These are phyloP conservation scores for Quaeritorhiza haematococci DNA, from an alignment of 371 early-diverging fungal genomes.

Conservation along the genomic window DNA sequence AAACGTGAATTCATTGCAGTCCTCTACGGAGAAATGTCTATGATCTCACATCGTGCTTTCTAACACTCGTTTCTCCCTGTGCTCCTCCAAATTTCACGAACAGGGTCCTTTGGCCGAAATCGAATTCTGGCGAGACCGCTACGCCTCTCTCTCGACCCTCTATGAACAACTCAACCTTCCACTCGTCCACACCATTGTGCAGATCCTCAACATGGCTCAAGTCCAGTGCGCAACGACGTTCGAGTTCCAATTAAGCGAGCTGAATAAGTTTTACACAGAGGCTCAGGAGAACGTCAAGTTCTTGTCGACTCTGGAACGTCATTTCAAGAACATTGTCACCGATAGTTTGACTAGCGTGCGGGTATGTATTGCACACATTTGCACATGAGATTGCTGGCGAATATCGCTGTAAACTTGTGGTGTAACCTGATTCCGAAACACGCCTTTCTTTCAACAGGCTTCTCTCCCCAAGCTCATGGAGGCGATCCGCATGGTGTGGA, in stretches of 20 bases:
- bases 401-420: not conserved
- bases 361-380: constrained; percentile 9
- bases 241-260: constrained; percentile 46
- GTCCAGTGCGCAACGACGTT: constrained; percentile 11
- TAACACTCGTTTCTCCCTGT: too few species aligned
- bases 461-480: constrained; percentile 50
- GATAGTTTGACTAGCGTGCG: constrained; percentile 41
- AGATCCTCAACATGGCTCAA: constrained; percentile 27
- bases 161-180: constrained; percentile 50
- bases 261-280: constrained; percentile 51
- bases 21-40: not conserved
- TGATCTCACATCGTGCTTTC: too few species aligned
- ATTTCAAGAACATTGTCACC: constrained; percentile 49
- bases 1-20: too few species aligned
- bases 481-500: constrained; percentile 61
- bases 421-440: not conserved
- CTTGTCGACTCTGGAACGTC: constrained; percentile 50
- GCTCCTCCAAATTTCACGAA: too few species aligned
- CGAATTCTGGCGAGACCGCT: constrained; percentile 54
- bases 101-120: constrained; percentile 55
- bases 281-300: constrained; percentile 59
- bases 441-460: constrained; percentile 25
- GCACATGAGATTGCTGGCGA: not conserved
- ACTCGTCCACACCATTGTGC: constrained; percentile 38
- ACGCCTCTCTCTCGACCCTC: constrained; percentile 43